Base-by-base conservation (phyloP, 805 yeast genomes). In the Pichia nanzhaoensis region DNA sequence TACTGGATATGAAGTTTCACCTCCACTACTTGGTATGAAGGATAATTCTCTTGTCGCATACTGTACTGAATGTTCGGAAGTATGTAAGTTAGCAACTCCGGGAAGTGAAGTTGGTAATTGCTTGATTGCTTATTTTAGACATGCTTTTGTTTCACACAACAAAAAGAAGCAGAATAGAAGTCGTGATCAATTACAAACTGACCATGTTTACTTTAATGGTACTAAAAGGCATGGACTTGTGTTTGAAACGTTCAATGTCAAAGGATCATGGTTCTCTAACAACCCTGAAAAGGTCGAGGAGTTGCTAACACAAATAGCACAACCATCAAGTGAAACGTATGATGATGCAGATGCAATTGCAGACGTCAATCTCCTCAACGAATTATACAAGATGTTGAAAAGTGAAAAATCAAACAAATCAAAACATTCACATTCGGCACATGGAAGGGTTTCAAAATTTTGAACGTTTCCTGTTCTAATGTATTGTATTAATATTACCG, bases 1-100 rank as follows among this genome's bases (percentile, higher is more conserved):
- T 9, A 55, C 55, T 13, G 67, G 67, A 3, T 45, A 47, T 39
- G 57, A 53, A 37, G 49, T 64, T 56, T 57, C 61, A 8, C 48
- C 51, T 12, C 66, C 68, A 2, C 19, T 42, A 20, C 16, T 50
- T 9, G 48, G 40, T 13, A n/a, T 21, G 13, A 22, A 31, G 14
- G 28, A 22, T 12, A 33, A 14, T 12, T 36, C 18, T 18, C 3
- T 19, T 5, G 18, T 37, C 16, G 24, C 48, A 17, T 19, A 27
- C 14, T 46, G 48, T 28, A n/a, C 33, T 3, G 33, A 36, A 4
- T 46, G 48, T 37, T 34, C 19, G 14, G 16, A 33, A n/a, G 30
- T 5, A 3, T 27, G 36, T 8, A 41, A 45, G 30, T 18, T 45
- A 12, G 14, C n/a, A 10, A 8, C 27, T 13, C 7, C 16, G 21